Percentiles rank a stretch among this genome's conserved stretches.
These are phyloP conservation scores for Austropuccinia psidii DNA, from an alignment of 1,284 basidiomycete genomes.

Conservation along the genomic window DNA sequence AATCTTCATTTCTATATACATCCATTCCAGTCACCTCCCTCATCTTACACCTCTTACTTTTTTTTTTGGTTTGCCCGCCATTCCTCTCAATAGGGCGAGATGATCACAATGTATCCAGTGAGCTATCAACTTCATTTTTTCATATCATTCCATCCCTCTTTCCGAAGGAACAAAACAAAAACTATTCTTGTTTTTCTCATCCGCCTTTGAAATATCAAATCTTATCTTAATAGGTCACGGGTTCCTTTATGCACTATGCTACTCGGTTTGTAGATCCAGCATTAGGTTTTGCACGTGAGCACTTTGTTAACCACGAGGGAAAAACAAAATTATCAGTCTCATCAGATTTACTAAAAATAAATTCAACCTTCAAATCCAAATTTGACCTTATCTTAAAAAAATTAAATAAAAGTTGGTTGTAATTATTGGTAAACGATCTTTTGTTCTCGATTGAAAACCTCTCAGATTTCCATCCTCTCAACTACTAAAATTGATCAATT, in stretches of 20 bases:
- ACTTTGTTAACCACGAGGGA: background rate
- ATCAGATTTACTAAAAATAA: background rate
- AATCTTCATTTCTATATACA: background rate
- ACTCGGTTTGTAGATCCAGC: conserved; percentile 20
- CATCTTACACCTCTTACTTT: background rate
- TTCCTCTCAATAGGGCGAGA: background rate
- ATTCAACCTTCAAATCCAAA: background rate
- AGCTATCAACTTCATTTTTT: background rate
- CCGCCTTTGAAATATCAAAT: background rate
- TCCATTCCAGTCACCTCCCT: background rate
- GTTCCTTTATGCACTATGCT: conserved; percentile 19
- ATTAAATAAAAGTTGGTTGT: conserved; percentile 8
- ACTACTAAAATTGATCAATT: background rate
- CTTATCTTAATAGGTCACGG: background rate
- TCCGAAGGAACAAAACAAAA: background rate
- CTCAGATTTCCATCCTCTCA: background rate
- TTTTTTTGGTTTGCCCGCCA: background rate
- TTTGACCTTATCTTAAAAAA: background rate
- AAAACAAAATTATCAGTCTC: background rate
- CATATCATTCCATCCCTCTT: background rate
- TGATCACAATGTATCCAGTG: conserved; percentile 33
- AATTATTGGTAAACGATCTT: conserved; percentile 15
- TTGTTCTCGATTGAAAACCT: background rate
- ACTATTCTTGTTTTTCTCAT: background rate
- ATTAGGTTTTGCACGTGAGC: conserved; percentile 18